Base-by-base conservation (phyloP, 140 eudicot species). In the Oenanthe javanica region DNA sequence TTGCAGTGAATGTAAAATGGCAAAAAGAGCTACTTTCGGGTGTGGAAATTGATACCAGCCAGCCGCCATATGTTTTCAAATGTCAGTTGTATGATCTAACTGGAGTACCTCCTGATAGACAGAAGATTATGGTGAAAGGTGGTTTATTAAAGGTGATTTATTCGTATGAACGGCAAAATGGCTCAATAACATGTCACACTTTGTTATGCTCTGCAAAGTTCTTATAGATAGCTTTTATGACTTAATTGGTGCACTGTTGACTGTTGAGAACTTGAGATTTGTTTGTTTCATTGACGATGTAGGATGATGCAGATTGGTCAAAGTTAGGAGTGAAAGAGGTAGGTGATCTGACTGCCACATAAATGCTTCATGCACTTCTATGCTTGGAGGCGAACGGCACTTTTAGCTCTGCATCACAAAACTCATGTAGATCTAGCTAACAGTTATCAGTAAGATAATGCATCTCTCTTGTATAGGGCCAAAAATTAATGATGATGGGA, bases 271-370 rank as follows among this genome's bases (percentile, higher is more conserved):
- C 36, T 31, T 85, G 48, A 79, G 76, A 75, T 59, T 71, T 81
- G 59, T 16, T 14, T 18, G 67, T 50, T 80, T 81, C 77, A 76
- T 74, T 86, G 82, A 81, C 61, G 38, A 69, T 83, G 49, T 81
- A 94, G 99, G 99, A 94, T 82, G 99, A 94, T 83, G 89, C 96
- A 18, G 97, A 94, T 84, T 94, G 99, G 99, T 87, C 97, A 61
- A 89, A 87, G 76, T 85, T 94, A 79, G 97, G 97, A 85, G 89
- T 94, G 79, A 94, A 94, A 86, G 92, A 94, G 99, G 99, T 94
- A 77, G 66, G 38, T 63, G 43, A 36, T 70, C 25, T 64, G 79
- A 83, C 50, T 76, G 55, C 79, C 82, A 57, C 74, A 16, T 79
- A 6, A 52, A 73, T 64, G 67, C 76, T 42, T 38, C 71, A 81